Conservation (phyloP, 768 basidiomycete species). For the Serendipita indica region DNA sequence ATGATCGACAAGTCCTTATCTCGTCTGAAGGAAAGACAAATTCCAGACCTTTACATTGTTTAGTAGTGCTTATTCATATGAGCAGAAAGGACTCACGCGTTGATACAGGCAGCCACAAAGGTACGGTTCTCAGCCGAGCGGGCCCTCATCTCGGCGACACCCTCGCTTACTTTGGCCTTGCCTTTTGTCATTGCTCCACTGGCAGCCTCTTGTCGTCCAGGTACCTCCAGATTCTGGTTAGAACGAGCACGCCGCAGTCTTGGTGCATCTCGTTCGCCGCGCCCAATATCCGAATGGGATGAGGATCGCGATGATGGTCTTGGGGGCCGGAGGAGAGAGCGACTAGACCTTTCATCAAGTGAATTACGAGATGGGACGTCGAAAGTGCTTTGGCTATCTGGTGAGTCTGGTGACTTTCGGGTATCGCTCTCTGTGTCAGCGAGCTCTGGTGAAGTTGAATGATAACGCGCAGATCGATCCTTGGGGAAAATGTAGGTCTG, state of each 20-base stretch:
- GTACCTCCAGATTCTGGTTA: not conserved
- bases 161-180: not conserved
- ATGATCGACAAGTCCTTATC: conserved; percentile 6
- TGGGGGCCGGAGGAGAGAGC: not conserved
- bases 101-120: conserved; percentile 5
- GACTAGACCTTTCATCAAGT: not conserved
- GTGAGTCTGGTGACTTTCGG: not conserved
- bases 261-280: not conserved
- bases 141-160: conserved; percentile 5
- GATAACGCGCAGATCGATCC: not conserved
- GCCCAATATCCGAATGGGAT: conserved; percentile 1
- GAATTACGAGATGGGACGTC: not conserved
- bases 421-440: not conserved
- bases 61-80: not conserved
- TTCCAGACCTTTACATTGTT: not conserved
- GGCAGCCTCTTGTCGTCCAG: not conserved
- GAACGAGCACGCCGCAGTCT: not conserved
- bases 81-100: not conserved
- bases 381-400: not conserved
- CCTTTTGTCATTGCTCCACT: not conserved
- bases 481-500: conserved; percentile 60
- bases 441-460: not conserved
- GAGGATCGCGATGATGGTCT: not conserved
- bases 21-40: conserved; percentile 9
- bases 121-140: conserved; percentile 6